Percentiles rank a stretch among this genome's conserved stretches.
Evolutionary conservation across 495 filamentous ascomycete genomes (phyloP).

Genomic region (Amniculicola lignicola): DNA sequence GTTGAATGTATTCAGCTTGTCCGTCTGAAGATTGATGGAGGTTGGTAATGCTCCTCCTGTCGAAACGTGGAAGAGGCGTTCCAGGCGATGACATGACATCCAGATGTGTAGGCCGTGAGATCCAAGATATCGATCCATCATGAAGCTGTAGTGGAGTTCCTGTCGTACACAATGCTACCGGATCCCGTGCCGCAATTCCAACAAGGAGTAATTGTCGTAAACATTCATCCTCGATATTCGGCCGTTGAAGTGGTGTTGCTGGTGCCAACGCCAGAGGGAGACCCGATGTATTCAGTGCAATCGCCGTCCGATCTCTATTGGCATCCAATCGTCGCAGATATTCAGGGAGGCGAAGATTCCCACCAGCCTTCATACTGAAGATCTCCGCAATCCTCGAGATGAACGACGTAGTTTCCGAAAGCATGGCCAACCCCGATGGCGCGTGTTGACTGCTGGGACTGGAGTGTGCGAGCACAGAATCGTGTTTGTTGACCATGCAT

Average conservation of each 20-base stretch:
- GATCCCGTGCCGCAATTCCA: conserved; percentile 36
- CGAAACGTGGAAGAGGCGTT: conserved; percentile 4
- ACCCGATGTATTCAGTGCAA: conserved; percentile 36
- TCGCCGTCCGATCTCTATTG: conserved; percentile 36
- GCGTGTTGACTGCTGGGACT: too few species aligned
- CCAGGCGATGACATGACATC: conserved; percentile 14
- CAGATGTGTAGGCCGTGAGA: conserved; percentile 35
- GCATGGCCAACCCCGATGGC: too few species aligned
- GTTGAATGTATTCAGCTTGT: conserved; percentile 34
- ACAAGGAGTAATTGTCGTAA: conserved; percentile 36
- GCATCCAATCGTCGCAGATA: conserved; percentile 33
- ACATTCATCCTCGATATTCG: conserved; percentile 32
- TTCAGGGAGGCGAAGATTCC: conserved; percentile 34
- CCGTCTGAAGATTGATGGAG: conserved; percentile 26
- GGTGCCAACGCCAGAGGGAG: conserved; percentile 32
- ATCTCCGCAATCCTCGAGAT: conserved; percentile 35
- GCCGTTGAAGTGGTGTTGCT: conserved; percentile 12
- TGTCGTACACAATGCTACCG: conserved; percentile 35
- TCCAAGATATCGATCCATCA: conserved; percentile 31
- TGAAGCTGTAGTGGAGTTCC: conserved; percentile 31
- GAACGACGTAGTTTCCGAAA: conserved; percentile 8
- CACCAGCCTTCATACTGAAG: conserved; percentile 37
- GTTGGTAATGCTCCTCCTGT: neutral
- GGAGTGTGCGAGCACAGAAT: too few species aligned
- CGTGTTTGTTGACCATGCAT: conserved; percentile 14